Conservation (phyloP, 2,329 filamentous ascomycete genomes). For the Sporothrix brunneoviolacea region DNA sequence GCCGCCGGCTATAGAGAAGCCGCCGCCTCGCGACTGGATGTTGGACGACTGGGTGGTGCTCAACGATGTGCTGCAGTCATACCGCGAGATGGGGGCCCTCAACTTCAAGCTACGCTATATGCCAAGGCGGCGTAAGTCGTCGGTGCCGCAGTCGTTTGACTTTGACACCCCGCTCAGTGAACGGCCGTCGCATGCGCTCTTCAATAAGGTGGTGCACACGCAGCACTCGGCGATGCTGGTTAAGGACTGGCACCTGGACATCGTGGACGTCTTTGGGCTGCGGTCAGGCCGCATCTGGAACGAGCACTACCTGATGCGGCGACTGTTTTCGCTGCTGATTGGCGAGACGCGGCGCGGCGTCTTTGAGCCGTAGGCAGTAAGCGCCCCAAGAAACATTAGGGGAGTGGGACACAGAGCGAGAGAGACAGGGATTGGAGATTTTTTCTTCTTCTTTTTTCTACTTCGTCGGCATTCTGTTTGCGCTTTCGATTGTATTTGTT, state of each 20-base stretch:
- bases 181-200: constrained; percentile 23
- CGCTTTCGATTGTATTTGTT: neutral
- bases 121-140: too few species aligned
- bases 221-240: constrained; percentile 41
- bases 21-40: constrained; percentile 17
- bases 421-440: too few species aligned
- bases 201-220: constrained; percentile 43
- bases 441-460: neutral
- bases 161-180: neutral
- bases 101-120: constrained; percentile 25
- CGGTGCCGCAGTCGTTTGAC: too few species aligned
- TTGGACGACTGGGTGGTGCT: constrained; percentile 46
- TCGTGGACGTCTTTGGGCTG: constrained; percentile 46
- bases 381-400: neutral
- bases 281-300: constrained; percentile 43
- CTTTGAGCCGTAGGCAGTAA: neutral
- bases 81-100: constrained; percentile 37
- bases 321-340: constrained; percentile 47
- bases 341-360: constrained; percentile 38
- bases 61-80: constrained; percentile 45
- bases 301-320: constrained; percentile 41
- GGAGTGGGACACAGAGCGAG: too few species aligned
- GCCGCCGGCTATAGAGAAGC: neutral
- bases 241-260: constrained; percentile 51
- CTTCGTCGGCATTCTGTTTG: neutral